These are phyloP conservation scores for Hamigera avellanea DNA, from an alignment of 495 filamentous ascomycete genomes.

Conservation along the genomic window DNA sequence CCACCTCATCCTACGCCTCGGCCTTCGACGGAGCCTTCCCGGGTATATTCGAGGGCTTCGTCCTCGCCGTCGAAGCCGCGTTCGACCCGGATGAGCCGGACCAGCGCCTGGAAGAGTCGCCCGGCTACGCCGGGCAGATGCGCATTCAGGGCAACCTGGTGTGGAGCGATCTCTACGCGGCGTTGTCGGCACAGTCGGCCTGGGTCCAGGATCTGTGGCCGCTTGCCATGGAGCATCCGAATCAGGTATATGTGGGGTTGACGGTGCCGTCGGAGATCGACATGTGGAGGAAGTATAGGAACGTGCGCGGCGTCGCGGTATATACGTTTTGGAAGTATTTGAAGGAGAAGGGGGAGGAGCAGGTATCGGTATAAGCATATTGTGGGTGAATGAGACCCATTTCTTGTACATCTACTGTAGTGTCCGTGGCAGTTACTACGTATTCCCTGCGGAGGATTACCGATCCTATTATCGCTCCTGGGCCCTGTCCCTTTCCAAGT, in stretches of 20 bases:
- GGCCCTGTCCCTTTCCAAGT: too few relatives aligned
- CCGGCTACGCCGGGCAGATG: slow-evolving; percentile 18
- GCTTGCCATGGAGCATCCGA: slow-evolving; percentile 18
- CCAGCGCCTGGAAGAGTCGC: slow-evolving; percentile 8
- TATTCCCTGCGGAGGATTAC: too few relatives aligned
- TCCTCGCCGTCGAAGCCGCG: slow-evolving; percentile 16
- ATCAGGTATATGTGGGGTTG: slow-evolving; percentile 21
- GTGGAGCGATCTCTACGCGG: slow-evolving; percentile 21
- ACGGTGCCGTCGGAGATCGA: slow-evolving; percentile 10
- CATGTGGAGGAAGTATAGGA: slow-evolving; percentile 15
- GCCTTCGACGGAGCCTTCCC: slow-evolving; percentile 3
- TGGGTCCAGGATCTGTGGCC: slow-evolving; percentile 17
- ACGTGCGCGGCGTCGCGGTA: too few relatives aligned
- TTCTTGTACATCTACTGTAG: too few relatives aligned
- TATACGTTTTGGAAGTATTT: too few relatives aligned
- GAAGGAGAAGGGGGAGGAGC: too few relatives aligned
- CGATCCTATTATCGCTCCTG: too few relatives aligned
- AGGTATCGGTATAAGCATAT: too few relatives aligned
- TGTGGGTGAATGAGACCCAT: too few relatives aligned
- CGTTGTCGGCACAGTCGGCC: slow-evolving; percentile 5
- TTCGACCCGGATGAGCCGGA: slow-evolving; percentile 8
- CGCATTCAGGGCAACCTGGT: slow-evolving; percentile 20
- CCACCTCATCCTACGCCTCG: slow-evolving; percentile 6
- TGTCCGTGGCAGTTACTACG: too few relatives aligned
- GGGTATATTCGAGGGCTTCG: slow-evolving; percentile 13